Base-by-base conservation (phyloP, 2,329 filamentous ascomycete species). In the Aspergillus sp. region DNA sequence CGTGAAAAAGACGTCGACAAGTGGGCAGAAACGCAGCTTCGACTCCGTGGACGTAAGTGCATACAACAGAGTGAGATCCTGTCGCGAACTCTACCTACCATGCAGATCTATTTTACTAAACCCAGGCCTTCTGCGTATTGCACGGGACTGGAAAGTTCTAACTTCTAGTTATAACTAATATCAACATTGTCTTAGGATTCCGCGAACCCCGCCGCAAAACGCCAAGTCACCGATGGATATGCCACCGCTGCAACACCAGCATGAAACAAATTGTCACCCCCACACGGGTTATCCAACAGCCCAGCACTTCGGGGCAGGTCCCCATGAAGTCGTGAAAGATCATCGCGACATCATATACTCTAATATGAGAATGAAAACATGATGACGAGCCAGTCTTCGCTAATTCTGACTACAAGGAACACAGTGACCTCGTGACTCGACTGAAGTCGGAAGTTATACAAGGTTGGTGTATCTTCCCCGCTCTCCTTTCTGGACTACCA, bases 11-110 rank as follows among this genome's bases (percentile, higher is more conserved):
- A 44, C 67, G 61, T 68, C 74, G 47, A 42, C 69, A 15, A 64
- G 67, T 53, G 67, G 68, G 24, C 73, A 75, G 60, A 77, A 77
- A 60, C 68, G 75, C 61, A 64, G 62, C 61, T 73, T 76, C 59
- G 70, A 73, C 59, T 68, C 74, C 59, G 60, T 77, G 61, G 74
- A 77, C 70, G 75, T 77, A 77, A 77, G 75, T 76, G 54, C 62
- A 63, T 49, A 57, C 58, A 67, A 68, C 55, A 63, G 58, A 65
- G 51, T 58, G 57, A 64, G 62, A 48, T 60, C 62, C 59, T 32
- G 63, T 57, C 55, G 64, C 59, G 64, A 58, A 60, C 59, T 36
- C 24, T 24, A 41, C 30, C 26, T 18, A 32, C 18, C 50, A 32
- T 45, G 38, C 51, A 39, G 18, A 34, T 61, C 58, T 56, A 56